Evolutionary conservation across 176 grass and related monocot species (phyloP), one percentile per base, ranked within the genome.

Genomic region (Poa annua): DNA sequence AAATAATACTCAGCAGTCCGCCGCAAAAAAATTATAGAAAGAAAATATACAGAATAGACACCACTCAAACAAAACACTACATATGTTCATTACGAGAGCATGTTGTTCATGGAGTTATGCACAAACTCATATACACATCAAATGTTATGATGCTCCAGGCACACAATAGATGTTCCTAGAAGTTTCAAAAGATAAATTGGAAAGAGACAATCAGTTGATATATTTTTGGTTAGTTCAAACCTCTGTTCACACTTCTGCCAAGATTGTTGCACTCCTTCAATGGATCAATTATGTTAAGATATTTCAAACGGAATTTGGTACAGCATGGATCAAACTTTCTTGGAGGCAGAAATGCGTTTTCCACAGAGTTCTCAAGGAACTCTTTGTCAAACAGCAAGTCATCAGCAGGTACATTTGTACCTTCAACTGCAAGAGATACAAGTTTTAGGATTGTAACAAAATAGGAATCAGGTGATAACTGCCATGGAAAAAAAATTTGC

Each of bases 231-330:
- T 74, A 79, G 41, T 51, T 81, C 88, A 73, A 44, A 98, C 96
- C 91, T 92, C 35, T 93, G 85, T 86, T 95, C 29, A 98, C 87
- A 80, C 92, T 98, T 77, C 96, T 88, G 20, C 96, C 96, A 48
- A 98, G 92, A 87, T 98, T 98, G 81, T 98, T 98, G 77, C 82
- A 41, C 65, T 87, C 91, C 80, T 89, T 98, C 76, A 98, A 61
- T 14, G 96, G 96, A 80, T 98, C 96, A 75, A 95, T 86, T 83
- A 98, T 93, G 61, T 98, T 98, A 4, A 98, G 66, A 89, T 82
- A 54, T 86, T 95, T 98, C 15, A 26, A 32, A 60, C 38, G 76
- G 48, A 98, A 93, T 76, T 72, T 79, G 0, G 51, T 57, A 70
- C 59, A 86, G 32, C 68, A 79, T 61, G 62, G 77, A 64, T 80